Evolutionary conservation across 2,329 filamentous ascomycete genomes (phyloP).

Genomic region (Penicillium sp.): DNA sequence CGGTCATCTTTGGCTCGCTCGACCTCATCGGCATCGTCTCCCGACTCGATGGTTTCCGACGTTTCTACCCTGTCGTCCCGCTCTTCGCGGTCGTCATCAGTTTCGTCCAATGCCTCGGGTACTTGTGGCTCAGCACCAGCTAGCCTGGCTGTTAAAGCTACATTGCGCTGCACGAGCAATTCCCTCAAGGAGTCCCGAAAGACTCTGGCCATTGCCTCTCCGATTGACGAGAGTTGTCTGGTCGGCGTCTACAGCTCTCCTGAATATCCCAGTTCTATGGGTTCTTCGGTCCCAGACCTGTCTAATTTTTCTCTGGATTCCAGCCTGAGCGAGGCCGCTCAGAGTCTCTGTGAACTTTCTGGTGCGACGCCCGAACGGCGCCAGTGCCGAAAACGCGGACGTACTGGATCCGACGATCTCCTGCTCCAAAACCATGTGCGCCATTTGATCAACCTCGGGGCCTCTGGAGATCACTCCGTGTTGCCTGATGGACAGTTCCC

Average conservation of each 20-base stretch:
- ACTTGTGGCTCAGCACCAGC: slow-evolving; percentile 29
- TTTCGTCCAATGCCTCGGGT: slow-evolving; percentile 44
- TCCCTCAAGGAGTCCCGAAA: slow-evolving; percentile 38
- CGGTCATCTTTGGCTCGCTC: slow-evolving; percentile 51
- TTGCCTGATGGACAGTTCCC: slow-evolving; percentile 34
- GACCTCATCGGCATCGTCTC: slow-evolving; percentile 54
- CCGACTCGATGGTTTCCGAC: slow-evolving; percentile 65
- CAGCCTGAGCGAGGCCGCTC: slow-evolving; percentile 39
- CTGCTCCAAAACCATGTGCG: slow-evolving; percentile 41
- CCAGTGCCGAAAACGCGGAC: slow-evolving; percentile 40
- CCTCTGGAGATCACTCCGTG: slow-evolving; percentile 25
- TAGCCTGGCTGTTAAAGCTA: slow-evolving; percentile 41
- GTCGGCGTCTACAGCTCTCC: slow-evolving; percentile 38
- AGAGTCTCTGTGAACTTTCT: slow-evolving; percentile 43
- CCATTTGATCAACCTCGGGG: slow-evolving; percentile 34
- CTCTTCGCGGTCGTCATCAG: slow-evolving; percentile 52
- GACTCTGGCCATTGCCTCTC: slow-evolving; percentile 37
- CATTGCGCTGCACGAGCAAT: slow-evolving; percentile 40
- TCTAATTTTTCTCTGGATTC: slow-evolving; percentile 36
- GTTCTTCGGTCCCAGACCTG: slow-evolving; percentile 33
- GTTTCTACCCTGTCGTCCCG: slow-evolving; percentile 54
- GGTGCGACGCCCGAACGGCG: slow-evolving; percentile 30
- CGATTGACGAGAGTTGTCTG: slow-evolving; percentile 38
- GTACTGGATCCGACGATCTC: slow-evolving; percentile 40
- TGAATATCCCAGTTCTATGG: slow-evolving; percentile 28